Conservation (phyloP, 2,329 filamentous ascomycete species). For the Geosmithia morbida region DNA sequence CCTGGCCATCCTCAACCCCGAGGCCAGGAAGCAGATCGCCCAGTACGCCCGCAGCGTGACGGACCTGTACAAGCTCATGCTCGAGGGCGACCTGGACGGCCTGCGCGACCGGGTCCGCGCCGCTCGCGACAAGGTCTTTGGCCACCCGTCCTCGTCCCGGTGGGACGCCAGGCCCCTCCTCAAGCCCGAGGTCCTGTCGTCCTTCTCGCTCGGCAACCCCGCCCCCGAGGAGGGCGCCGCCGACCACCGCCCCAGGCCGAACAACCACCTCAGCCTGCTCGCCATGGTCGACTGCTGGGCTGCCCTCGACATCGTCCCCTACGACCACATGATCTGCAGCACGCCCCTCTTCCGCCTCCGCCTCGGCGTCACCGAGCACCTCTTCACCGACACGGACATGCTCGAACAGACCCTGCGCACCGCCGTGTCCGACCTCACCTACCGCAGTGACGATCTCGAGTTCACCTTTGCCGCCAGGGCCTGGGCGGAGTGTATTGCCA, state of each 20-base stretch:
- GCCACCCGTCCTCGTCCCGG: slow-evolving; percentile 38
- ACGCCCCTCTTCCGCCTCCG: slow-evolving; percentile 94
- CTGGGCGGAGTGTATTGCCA: slow-evolving; percentile 86
- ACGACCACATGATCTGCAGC: slow-evolving; percentile 99
- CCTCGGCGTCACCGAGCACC: slow-evolving; percentile 91
- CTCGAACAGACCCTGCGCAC: slow-evolving; percentile 77
- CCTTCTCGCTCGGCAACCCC: slow-evolving; percentile 68
- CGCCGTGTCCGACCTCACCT: slow-evolving; percentile 78
- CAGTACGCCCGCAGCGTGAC: slow-evolving; percentile 91
- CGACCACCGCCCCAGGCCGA: slow-evolving; percentile 39
- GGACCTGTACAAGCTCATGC: slow-evolving; percentile 92
- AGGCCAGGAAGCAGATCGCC: slow-evolving; percentile 79
- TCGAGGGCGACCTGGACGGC: slow-evolving; percentile 66
- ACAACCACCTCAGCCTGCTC: slow-evolving; percentile 85
- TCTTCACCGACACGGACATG: slow-evolving; percentile 71
- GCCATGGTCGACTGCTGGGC: slow-evolving; percentile 99
- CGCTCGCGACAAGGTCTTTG: slow-evolving; percentile 59
- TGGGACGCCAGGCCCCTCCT: slow-evolving; percentile 55
- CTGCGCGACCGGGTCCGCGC: slow-evolving; percentile 55
- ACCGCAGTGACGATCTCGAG: slow-evolving; percentile 89
- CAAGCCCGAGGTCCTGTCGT: slow-evolving; percentile 73
- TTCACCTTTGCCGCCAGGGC: slow-evolving; percentile 94
- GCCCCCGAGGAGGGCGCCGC: slow-evolving; percentile 30
- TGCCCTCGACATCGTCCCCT: slow-evolving; percentile 81
- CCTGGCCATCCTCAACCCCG: slow-evolving; percentile 89